Base-by-base conservation (phyloP, 768 basidiomycete genomes). In the Russula foetens region DNA sequence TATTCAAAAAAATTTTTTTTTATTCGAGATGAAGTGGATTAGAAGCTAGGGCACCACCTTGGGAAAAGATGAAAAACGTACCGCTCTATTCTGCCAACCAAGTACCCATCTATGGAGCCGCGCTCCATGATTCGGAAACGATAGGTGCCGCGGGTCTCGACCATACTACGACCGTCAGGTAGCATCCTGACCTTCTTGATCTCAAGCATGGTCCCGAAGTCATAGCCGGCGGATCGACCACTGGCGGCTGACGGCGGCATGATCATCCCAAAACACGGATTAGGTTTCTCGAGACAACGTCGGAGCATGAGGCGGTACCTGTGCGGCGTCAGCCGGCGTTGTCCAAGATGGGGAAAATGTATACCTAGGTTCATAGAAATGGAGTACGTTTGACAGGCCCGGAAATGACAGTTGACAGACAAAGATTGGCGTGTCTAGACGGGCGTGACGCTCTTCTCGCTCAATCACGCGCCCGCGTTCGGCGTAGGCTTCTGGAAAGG, bases 301-400 rank as follows among this genome's bases (percentile, higher is more conserved):
- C 96, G 88, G 56, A 98, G 86, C 96, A 98, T 98, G 53, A 98
- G 80, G 7, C 96, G 87, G 71, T 98, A 95, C 67, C 86, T 85
- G 59, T 21, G 58, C 15, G 54, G 45, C 51, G 24, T 31, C 61
- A 57, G 48, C 26, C 26, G 33, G 31, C 12, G 23, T 55, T 38
- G 9, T 19, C 19, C 41, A 31, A 47, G 48, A 43, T 39, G 15
- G 33, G 19, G 21, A 48, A 38, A 51, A 43, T 23, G 57, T 68
- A 44, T 60, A 84, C 76, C 90, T 81, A 0, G 96, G 96, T 71
- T 98, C 96, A 70, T 92, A 98, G 69, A 98, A 86, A 72, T 97
- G 94, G 17, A 98, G 76, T 56, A 88, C 78, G 49, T 88, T 94
- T 43, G 92, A 93, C 75, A 93, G 84, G 58, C 87, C 88, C 1